These are phyloP conservation scores for Cladophialophora exuberans DNA, from an alignment of 2,329 filamentous ascomycete species.

Conservation along the genomic window DNA sequence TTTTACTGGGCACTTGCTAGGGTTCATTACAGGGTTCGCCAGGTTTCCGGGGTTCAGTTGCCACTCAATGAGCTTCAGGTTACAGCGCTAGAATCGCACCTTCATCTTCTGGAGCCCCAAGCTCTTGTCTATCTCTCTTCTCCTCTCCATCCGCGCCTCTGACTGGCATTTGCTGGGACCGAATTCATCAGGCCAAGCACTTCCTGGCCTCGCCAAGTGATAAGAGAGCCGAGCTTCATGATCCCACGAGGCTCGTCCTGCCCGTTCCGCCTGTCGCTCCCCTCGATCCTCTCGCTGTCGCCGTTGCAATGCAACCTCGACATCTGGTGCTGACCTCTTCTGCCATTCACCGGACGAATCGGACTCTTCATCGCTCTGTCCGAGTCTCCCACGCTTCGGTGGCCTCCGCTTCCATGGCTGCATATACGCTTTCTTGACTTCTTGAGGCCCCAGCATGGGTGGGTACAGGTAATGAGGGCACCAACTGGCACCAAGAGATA, in stretches of 20 bases:
- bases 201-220: constrained; percentile 10
- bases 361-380: not conserved
- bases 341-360: constrained; percentile 5
- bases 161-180: constrained; percentile 5
- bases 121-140: constrained; percentile 1
- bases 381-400: constrained; percentile 21
- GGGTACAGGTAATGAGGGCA: constrained; percentile 19
- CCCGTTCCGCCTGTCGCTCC: not conserved
- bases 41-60: not conserved
- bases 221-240: constrained; percentile 6
- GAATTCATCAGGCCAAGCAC: constrained; percentile 2
- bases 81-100: constrained; percentile 10
- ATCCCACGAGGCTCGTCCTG: constrained; percentile 4
- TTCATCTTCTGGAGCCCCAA: too few species aligned
- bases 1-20: too few species aligned
- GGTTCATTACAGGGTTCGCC: too few species aligned
- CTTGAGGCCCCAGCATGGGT: not conserved
- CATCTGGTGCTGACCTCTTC: not conserved
- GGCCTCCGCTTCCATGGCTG: constrained; percentile 21
- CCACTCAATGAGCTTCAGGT: constrained; percentile 3
- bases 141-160: not conserved
- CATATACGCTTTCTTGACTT: constrained; percentile 6
- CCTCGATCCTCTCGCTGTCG: constrained; percentile 4
- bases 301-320: constrained; percentile 15
- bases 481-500: constrained; percentile 16